Evolutionary conservation across 805 yeast genomes (phyloP).

Genomic region (Alloascoidea hylecoeti): DNA sequence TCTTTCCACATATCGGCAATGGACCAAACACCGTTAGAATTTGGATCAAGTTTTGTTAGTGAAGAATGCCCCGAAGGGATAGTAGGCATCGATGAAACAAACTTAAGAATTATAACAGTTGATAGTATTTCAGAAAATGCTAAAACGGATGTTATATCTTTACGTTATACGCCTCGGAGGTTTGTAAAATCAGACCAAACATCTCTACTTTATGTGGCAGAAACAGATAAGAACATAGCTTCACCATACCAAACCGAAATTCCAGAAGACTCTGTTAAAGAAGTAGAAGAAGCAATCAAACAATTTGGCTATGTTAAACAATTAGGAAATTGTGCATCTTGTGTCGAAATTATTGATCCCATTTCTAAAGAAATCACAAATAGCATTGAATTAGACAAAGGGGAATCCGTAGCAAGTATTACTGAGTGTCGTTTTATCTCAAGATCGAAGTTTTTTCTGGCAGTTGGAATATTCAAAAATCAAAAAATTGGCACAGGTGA

Average conservation of each 20-base stretch:
- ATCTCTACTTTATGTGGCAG: slow-evolving; percentile 23
- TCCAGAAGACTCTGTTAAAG: slow-evolving; percentile 6
- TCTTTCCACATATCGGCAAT: slow-evolving; percentile 32
- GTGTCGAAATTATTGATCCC: slow-evolving; percentile 33
- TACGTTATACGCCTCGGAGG: slow-evolving; percentile 37
- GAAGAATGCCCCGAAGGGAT: slow-evolving; percentile 51
- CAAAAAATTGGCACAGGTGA: slow-evolving; percentile 11
- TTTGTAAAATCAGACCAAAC: slow-evolving; percentile 15
- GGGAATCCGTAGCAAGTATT: slow-evolving; percentile 28
- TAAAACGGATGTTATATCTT: slow-evolving; percentile 22
- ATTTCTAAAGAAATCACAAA: slow-evolving; percentile 20
- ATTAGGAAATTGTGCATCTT: slow-evolving; percentile 31
- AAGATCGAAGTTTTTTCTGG: slow-evolving; percentile 7
- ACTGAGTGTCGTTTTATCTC: slow-evolving; percentile 18
- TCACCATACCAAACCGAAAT: slow-evolving; percentile 5
- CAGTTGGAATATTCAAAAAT: slow-evolving; percentile 16
- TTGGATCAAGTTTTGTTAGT: slow-evolving; percentile 41
- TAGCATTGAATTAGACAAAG: slow-evolving; percentile 26
- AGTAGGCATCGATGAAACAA: slow-evolving; percentile 42
- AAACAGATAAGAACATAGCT: slow-evolving; percentile 26
- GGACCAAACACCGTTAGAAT: slow-evolving; percentile 20
- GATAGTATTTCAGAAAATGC: slow-evolving; percentile 22
- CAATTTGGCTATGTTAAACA: slow-evolving; percentile 28
- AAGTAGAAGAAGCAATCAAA: slow-evolving; percentile 13
- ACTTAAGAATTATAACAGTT: slow-evolving; percentile 39